Base-by-base conservation (phyloP, 176 grass and related monocot species). In the Oryza coarctata region DNA sequence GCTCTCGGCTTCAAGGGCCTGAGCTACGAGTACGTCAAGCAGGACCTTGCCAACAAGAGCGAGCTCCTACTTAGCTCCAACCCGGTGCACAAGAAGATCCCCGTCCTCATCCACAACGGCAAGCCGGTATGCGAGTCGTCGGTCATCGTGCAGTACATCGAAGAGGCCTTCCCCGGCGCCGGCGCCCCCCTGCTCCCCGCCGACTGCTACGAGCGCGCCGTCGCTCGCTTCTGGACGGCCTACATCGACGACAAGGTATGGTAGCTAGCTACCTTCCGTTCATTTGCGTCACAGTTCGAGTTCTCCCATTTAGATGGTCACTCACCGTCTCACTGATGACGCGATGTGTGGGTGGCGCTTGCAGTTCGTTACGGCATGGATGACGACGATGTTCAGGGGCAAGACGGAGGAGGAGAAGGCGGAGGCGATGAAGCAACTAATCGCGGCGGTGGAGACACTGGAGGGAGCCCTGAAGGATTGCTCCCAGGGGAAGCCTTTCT, bases 91-190 rank as follows among this genome's bases (percentile, higher is more conserved):
- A 83, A 91, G 66, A 89, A 87, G 63, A 68, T 97, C 0, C 94
- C 94, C 2, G 91, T 97, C 63, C 80, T 97, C 70, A 78, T 97
- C 85, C 94, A 91, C 83, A 77, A 83, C 5, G 83, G 85, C 10
- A 79, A 27, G 66, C 77, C 91, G 3, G 0, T 97, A 17, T 84
- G 68, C 3, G 91, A 93, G 85, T 91, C 94, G 0, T 28, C 63
- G 43, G 4, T 97, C 63, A 91, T 97, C 73, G 22, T 97, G 9
- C 76, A 97, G 86, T 97, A 97, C 80, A 40, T 97, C 2, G 91
- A 97, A 0, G 94, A 93, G 49, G 80, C 70, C 2, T 92, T 89
- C 74, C 12, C 5, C 7, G 38, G 33, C 32, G 62, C 4, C 30
- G 76, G 75, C 18, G 76, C 75, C 9, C 2, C 82, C 28, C 73